These are phyloP conservation scores for Nannochloropsis salina DNA, from an alignment of 108 stramenopile species.

Conservation along the genomic window DNA sequence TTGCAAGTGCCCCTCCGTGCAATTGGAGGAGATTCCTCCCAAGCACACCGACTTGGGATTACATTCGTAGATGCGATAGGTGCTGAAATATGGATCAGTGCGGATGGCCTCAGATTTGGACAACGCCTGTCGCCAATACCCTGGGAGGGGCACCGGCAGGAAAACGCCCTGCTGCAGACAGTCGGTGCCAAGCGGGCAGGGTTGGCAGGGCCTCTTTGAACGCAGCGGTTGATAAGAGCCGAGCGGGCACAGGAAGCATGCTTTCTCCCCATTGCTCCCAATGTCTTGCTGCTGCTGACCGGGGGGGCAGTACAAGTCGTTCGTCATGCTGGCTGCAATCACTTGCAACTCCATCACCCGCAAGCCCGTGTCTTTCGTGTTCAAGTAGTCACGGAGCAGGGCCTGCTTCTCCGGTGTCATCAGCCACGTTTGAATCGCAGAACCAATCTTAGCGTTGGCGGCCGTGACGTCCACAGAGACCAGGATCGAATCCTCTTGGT, in stretches of 20 bases:
- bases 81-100: conserved; percentile 2
- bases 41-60: not conserved
- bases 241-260: not conserved
- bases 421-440: not conserved
- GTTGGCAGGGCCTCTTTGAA: not conserved
- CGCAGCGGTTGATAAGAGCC: not conserved
- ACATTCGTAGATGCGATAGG: not conserved
- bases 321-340: not conserved
- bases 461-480: conserved; percentile 7
- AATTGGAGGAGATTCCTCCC: not conserved
- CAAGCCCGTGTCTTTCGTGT: not conserved
- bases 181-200: not conserved
- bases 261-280: conserved; percentile 15
- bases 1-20: not conserved
- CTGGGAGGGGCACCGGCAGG: not conserved
- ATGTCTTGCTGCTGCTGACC: conserved; percentile 13
- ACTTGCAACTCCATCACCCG: conserved; percentile 16
- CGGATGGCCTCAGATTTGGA: not conserved
- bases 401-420: not conserved
- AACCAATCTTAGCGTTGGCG: conserved; percentile 3
- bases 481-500: not conserved
- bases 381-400: not conserved
- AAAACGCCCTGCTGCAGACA: conserved; percentile 1
- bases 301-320: conserved; percentile 3
- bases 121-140: not conserved